Evolutionary conservation across 139 green algal genomes (phyloP), one percentile per base, ranked within the genome.

Genomic region (Eudorina sp.): DNA sequence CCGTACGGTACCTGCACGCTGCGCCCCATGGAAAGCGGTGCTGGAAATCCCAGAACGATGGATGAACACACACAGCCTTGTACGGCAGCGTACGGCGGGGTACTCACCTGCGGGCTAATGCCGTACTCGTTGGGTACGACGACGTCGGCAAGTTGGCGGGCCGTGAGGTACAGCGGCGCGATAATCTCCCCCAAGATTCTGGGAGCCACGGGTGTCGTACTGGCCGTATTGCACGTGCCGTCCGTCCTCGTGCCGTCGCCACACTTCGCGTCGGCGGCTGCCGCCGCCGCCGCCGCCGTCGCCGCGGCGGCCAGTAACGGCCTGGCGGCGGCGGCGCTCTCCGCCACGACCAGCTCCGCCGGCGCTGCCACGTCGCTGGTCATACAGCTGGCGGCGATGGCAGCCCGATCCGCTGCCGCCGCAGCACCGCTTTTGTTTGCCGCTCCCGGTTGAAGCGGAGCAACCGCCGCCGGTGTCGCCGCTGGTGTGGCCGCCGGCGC

Each of bases 111-210:
- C 1, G 89, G 89, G 69, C 93, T 89, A 21, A 98, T 94, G 78
- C 96, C 97, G 74, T 98, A 98, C 94, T 97, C 96, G 43, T 88
- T 66, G 0, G 90, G 86, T 36, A 95, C 90, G 16, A 98, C 97
- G 0, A 90, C 92, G 36, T 96, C 94, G 0, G 97, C 98, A 62
- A 99, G 92, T 76, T 74, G 68, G 81, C 95, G 94, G 9, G 95
- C 92, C 1, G 78, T 86, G 16, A 36, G 36, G 88, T 95, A 97
- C 66, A 96, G 83, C 46, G 80, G 80, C 5, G 80, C 80, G 3
- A 77, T 70, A 29, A 86, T 29, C 60, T 86, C 60, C 29, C 80
- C 80, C 43, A 86, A 13, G 5, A 86, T 19, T 34, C 46, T 25
- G 31, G 34, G 34, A 48, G 66, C n/a, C n/a, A 58, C 74, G 74